These are phyloP conservation scores for Coemansia sp. DNA, from an alignment of 192 early-diverging fungal genomes.

Conservation along the genomic window DNA sequence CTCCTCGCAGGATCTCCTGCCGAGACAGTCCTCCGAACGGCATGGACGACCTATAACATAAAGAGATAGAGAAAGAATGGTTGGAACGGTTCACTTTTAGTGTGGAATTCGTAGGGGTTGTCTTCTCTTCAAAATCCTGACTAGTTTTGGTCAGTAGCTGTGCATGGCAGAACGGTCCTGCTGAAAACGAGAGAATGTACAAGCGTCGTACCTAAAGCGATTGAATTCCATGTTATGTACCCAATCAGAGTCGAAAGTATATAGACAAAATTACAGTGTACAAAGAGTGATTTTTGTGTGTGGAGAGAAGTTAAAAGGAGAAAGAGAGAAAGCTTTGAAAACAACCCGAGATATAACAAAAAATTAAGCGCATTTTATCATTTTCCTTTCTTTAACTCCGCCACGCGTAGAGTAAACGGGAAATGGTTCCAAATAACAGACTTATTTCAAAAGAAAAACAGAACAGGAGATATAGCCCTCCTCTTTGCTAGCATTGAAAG, in stretches of 20 bases:
- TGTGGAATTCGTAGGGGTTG: too few species aligned
- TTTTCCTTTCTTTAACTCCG: too few species aligned
- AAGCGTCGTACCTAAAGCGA: slow-evolving; percentile 32
- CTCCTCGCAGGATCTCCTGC: slow-evolving; percentile 56
- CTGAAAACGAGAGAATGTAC: not conserved
- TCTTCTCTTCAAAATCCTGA: too few species aligned
- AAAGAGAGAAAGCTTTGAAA: too few species aligned
- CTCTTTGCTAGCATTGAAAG: not conserved
- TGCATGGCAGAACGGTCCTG: too few species aligned
- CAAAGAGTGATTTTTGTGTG: not conserved
- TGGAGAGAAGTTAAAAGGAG: too few species aligned
- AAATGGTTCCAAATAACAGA: not conserved
- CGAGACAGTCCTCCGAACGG: slow-evolving; percentile 48
- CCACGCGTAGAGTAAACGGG: too few species aligned
- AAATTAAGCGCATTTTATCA: too few species aligned
- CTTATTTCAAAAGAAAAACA: not conserved
- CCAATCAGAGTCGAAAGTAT: not conserved
- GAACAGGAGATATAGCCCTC: not conserved
- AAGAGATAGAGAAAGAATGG: too few species aligned
- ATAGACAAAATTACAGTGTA: not conserved
- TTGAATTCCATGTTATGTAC: slow-evolving; percentile 28
- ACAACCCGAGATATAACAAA: too few species aligned
- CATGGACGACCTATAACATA: slow-evolving; percentile 21
- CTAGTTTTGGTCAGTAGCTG: too few species aligned
- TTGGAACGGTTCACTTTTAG: too few species aligned